These are phyloP conservation scores for Prunus mume DNA, from an alignment of 306 rosid genomes.

Conservation along the genomic window DNA sequence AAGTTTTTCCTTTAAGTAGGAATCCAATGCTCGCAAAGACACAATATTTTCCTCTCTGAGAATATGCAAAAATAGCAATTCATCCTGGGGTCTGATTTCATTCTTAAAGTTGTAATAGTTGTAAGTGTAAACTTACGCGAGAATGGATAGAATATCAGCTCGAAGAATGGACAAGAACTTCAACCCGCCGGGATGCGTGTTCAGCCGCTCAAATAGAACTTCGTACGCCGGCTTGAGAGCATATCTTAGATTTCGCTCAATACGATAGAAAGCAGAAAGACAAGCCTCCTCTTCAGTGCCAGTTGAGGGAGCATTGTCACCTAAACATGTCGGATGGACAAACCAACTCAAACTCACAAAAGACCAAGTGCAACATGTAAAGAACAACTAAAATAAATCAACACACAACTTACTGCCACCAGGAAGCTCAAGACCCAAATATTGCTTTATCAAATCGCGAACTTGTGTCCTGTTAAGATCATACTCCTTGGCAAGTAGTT, in stretches of 20 bases:
- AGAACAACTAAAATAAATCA: not conserved
- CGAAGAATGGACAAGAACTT: slow-evolving; percentile 74
- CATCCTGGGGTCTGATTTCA: not conserved
- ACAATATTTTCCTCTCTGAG: slow-evolving; percentile 73
- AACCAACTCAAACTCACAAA: slow-evolving; percentile 24
- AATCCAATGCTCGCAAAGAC: slow-evolving; percentile 80
- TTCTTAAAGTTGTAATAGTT: not conserved
- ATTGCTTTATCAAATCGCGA: slow-evolving; percentile 70
- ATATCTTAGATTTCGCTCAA: slow-evolving; percentile 78
- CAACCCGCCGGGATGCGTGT: slow-evolving; percentile 90
- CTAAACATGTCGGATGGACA: slow-evolving; percentile 20
- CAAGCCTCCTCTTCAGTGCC: slow-evolving; percentile 48
- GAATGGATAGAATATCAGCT: slow-evolving; percentile 72
- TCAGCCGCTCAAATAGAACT: slow-evolving; percentile 85
- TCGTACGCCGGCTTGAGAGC: slow-evolving; percentile 80
- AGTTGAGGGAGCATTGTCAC: slow-evolving; percentile 46
- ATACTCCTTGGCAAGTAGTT: slow-evolving; percentile 73
- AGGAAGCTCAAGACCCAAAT: slow-evolving; percentile 79
- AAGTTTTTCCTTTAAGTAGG: slow-evolving; percentile 83
- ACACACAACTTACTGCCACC: slow-evolving; percentile 49
- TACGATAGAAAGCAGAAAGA: slow-evolving; percentile 68
- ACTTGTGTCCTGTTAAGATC: slow-evolving; percentile 79
- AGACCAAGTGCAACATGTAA: not conserved
- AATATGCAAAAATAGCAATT: slow-evolving; percentile 18
- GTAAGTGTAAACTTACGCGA: slow-evolving; percentile 53